Evolutionary conservation across 2,329 filamentous ascomycete species (phyloP).

Genomic region (Fusarium pseudocircinatum): DNA sequence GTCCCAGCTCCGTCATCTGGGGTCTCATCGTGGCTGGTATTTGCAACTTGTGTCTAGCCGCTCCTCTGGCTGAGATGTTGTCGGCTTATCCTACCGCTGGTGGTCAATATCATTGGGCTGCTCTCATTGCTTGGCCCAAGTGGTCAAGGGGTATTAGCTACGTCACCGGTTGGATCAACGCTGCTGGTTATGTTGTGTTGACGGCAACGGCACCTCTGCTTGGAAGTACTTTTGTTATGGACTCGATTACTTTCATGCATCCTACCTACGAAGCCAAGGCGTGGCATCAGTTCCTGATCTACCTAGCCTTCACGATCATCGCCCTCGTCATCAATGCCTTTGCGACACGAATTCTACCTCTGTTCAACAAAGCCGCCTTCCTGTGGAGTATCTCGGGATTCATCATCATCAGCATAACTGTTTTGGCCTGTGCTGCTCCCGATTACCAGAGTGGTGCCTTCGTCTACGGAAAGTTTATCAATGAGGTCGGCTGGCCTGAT

Average conservation of each 20-base stretch:
- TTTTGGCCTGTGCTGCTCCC: slow-evolving; percentile 72
- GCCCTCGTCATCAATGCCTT: slow-evolving; percentile 74
- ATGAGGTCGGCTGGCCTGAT: slow-evolving; percentile 75
- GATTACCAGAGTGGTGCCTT: slow-evolving; percentile 71
- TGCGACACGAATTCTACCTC: slow-evolving; percentile 64
- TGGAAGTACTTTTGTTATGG: slow-evolving; percentile 72
- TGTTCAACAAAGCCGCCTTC: slow-evolving; percentile 74
- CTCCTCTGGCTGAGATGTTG: slow-evolving; percentile 76
- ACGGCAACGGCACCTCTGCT: slow-evolving; percentile 75
- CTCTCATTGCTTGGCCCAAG: slow-evolving; percentile 67
- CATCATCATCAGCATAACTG: slow-evolving; percentile 73
- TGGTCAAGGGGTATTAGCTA: slow-evolving; percentile 73
- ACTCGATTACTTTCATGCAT: slow-evolving; percentile 70
- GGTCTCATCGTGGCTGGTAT: slow-evolving; percentile 69
- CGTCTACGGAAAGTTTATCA: slow-evolving; percentile 75
- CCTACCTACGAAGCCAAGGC: slow-evolving; percentile 64
- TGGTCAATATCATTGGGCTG: slow-evolving; percentile 78
- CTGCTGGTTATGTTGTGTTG: slow-evolving; percentile 76
- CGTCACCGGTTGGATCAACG: slow-evolving; percentile 78
- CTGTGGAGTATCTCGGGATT: slow-evolving; percentile 77
- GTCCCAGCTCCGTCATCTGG: slow-evolving; percentile 77
- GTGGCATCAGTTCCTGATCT: slow-evolving; percentile 81
- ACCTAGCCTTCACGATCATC: slow-evolving; percentile 69
- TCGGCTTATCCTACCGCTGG: slow-evolving; percentile 69
- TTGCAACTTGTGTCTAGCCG: slow-evolving; percentile 75